Evolutionary conservation across 805 yeast species (phyloP).

Genomic region (Limtongozyma cylindracea): DNA sequence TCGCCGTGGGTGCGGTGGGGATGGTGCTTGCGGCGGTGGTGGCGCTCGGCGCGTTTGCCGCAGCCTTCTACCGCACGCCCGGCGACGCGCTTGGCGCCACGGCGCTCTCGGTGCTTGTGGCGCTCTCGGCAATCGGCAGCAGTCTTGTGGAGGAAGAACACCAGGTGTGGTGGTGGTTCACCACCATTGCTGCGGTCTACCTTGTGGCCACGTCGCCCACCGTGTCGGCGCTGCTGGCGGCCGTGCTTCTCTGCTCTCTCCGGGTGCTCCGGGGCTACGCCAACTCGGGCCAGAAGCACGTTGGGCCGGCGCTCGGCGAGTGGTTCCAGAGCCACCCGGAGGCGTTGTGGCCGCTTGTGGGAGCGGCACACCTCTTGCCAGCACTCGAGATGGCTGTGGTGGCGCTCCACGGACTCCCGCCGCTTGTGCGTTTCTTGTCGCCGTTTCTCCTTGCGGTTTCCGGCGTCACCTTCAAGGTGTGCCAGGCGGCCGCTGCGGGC

Average conservation of each 20-base stretch:
- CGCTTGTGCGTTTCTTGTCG: too few relatives aligned
- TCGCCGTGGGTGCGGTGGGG: slow-evolving; percentile 7
- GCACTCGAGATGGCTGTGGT: too few relatives aligned
- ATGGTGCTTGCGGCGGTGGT: slow-evolving; percentile 8
- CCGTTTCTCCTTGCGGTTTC: too few relatives aligned
- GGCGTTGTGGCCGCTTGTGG: slow-evolving; percentile 26
- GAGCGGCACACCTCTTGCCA: too few relatives aligned
- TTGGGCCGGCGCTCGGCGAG: slow-evolving; percentile 12
- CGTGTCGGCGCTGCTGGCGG: slow-evolving; percentile 1
- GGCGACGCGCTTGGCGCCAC: slow-evolving; percentile 5
- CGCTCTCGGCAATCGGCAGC: slow-evolving; percentile 4
- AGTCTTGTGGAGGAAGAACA: slow-evolving; percentile 67
- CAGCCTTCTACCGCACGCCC: slow-evolving; percentile 1
- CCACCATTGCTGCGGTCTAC: slow-evolving; percentile 3
- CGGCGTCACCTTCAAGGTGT: too few relatives aligned
- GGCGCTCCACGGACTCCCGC: slow-evolving; percentile 3
- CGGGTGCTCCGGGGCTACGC: slow-evolving; percentile 66
- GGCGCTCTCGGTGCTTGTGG: too few relatives aligned
- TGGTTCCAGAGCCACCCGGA: slow-evolving; percentile 9
- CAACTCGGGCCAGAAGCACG: slow-evolving; percentile 69
- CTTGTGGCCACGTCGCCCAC: slow-evolving; percentile 1
- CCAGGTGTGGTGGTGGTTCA: slow-evolving; percentile 70
- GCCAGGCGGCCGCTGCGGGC: too few relatives aligned
- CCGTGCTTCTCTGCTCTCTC: slow-evolving; percentile 7
- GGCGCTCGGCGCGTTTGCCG: slow-evolving; percentile 4